Conservation (phyloP, 176 grass and related monocot species). For the Eremochloa ophiuroides region DNA sequence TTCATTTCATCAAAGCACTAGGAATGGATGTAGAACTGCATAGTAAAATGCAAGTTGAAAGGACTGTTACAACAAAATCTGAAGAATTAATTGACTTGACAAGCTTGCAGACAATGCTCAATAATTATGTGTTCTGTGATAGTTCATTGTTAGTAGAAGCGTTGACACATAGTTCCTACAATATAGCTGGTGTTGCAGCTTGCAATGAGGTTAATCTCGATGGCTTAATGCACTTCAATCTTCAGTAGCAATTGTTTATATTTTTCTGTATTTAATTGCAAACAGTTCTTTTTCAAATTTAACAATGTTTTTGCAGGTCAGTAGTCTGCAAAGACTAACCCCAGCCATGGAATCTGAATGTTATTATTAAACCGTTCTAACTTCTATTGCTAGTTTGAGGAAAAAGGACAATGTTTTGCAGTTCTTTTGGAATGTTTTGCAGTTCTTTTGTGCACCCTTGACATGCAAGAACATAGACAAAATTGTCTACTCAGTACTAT, state of each 20-base stretch:
- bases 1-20: conserved; percentile 51
- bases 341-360: neutral
- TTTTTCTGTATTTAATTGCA: neutral
- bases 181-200: conserved; percentile 29
- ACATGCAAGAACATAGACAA: neutral
- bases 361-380: too few relatives aligned
- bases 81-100: conserved; percentile 41
- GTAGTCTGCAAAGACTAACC: neutral
- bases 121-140: conserved; percentile 54
- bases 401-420: neutral
- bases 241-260: neutral
- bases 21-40: conserved; percentile 59
- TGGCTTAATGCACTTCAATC: neutral
- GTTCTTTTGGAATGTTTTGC: too few relatives aligned
- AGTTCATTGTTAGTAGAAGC: conserved; percentile 62
- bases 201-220: conserved; percentile 62
- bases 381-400: neutral
- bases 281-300: neutral
- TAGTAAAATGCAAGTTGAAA: conserved; percentile 29
- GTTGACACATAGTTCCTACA: conserved; percentile 72
- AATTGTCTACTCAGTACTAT: neutral
- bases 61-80: conserved; percentile 3
- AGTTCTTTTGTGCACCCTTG: neutral
- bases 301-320: neutral
- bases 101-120: conserved; percentile 33